phyloP scores from a whole-genome alignment of 495 filamentous ascomycete genomes.

The Hamigera avellanea region DNA sequence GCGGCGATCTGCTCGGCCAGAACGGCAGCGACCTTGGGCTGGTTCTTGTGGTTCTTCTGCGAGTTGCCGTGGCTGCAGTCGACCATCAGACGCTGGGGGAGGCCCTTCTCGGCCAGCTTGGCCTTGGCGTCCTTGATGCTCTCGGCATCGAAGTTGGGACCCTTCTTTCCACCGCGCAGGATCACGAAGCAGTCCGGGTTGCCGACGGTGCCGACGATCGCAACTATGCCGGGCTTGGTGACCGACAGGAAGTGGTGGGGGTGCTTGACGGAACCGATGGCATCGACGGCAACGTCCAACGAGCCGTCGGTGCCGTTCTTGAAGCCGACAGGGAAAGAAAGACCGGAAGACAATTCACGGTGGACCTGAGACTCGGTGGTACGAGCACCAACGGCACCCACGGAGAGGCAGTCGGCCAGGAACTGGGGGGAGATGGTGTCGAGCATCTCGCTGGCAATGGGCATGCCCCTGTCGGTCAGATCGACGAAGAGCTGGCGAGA shows the following conservation, averaged over 20 bases:
- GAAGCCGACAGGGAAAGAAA: constrained; percentile 97
- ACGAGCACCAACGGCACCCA: constrained; percentile 88
- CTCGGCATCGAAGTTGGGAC: constrained; percentile 84
- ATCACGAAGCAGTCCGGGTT: constrained; percentile 99
- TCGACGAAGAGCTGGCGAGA: constrained; percentile 91
- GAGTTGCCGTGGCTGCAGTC: constrained; percentile 98
- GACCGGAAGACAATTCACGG: constrained; percentile 83
- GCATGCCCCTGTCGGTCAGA: constrained; percentile 89
- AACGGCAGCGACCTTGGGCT: constrained; percentile 81
- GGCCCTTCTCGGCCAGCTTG: constrained; percentile 52
- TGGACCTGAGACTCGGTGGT: constrained; percentile 96
- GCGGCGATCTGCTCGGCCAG: constrained; percentile 73
- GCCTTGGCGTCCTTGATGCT: constrained; percentile 70
- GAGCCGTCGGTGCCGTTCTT: constrained; percentile 98
- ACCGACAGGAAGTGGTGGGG: constrained; percentile 98
- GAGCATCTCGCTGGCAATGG: constrained; percentile 96
- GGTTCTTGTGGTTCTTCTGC: constrained; percentile 91
- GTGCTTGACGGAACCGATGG: constrained; percentile 85
- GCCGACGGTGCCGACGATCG: constrained; percentile 88
- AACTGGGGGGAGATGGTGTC: constrained; percentile 99
- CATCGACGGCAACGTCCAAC: constrained; percentile 84
- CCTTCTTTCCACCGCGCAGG: constrained; percentile 81
- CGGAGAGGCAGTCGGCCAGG: constrained; percentile 82
- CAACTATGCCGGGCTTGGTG: constrained; percentile 91
- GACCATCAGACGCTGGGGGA: constrained; percentile 78